phyloP scores from a whole-genome alignment of 306 rosid species.

The Lupinus albus region DNA sequence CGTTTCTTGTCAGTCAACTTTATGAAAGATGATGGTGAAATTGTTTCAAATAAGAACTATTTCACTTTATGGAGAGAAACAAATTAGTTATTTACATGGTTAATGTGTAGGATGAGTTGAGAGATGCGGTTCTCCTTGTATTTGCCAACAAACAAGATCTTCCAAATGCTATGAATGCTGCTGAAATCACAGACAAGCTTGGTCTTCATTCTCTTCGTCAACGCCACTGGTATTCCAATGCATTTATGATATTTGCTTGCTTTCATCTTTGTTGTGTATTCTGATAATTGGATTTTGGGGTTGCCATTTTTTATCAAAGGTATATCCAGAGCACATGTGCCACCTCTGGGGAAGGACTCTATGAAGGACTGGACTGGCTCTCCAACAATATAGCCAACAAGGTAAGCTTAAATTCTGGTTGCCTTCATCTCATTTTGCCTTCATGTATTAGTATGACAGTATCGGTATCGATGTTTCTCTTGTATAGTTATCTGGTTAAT shows the following conservation, averaged over 20 bases:
- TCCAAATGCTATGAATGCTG: constrained; percentile 52
- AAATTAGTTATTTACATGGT: constrained; percentile 21
- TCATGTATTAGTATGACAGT: neutral
- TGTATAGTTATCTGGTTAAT: neutral
- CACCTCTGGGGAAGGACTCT: constrained; percentile 49
- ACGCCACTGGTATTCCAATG: constrained; percentile 44
- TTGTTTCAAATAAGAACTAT: neutral
- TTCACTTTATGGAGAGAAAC: constrained; percentile 9
- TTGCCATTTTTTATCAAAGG: constrained; percentile 10
- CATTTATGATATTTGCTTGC: neutral
- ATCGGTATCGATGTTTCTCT: neutral
- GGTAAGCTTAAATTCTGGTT: constrained; percentile 10
- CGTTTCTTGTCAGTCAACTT: constrained; percentile 1
- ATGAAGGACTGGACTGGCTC: constrained; percentile 53
- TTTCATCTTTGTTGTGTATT: neutral
- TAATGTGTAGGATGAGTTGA: constrained; percentile 42
- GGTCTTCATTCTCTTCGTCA: constrained; percentile 50
- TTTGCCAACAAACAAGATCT: constrained; percentile 55
- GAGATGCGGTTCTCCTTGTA: constrained; percentile 50
- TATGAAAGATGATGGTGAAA: neutral
- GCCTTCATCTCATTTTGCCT: too few relatives aligned
- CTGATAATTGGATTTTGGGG: neutral
- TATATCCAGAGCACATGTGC: constrained; percentile 50
- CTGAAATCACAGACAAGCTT: constrained; percentile 49
- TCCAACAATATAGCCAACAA: constrained; percentile 48